phyloP scores from a whole-genome alignment of 768 basidiomycete genomes.

The Lyophyllum shimeji region DNA sequence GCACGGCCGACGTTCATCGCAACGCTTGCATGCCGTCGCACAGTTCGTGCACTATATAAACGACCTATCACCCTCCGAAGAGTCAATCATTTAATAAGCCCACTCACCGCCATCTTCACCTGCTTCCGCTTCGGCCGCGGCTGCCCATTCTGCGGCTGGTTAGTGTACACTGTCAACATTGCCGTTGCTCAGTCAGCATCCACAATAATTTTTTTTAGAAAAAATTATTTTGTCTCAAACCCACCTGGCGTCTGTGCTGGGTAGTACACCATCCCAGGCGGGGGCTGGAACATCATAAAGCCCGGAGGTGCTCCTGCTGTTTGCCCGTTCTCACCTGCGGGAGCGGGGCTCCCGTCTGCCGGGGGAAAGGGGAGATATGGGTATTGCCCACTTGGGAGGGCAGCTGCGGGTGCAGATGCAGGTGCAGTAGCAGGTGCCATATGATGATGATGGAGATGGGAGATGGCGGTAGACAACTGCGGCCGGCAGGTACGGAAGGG shows the following conservation, averaged over 20 bases:
- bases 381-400: constrained; percentile 28
- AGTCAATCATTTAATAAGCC: neutral
- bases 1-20: constrained; percentile 66
- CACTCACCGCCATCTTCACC: constrained; percentile 78
- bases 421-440: constrained; percentile 28
- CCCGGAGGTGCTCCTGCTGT: constrained; percentile 27
- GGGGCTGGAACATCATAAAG: constrained; percentile 42
- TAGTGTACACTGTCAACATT: neutral
- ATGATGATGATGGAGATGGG: too few species aligned
- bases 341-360: constrained; percentile 31
- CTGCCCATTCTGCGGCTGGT: constrained; percentile 23
- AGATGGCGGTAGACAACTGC: constrained; percentile 21
- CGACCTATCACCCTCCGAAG: neutral
- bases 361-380: constrained; percentile 42
- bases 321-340: constrained; percentile 27
- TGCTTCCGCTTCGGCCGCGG: constrained; percentile 74
- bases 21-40: constrained; percentile 86
- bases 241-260: constrained; percentile 36
- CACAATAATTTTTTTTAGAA: neutral
- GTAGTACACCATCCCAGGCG: constrained; percentile 43
- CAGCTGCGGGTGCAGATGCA: too few species aligned
- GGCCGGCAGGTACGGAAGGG: constrained; percentile 31
- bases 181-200: constrained; percentile 7
- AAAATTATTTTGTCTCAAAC: neutral
- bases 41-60: constrained; percentile 70